phyloP scores from a whole-genome alignment of 768 basidiomycete genomes.

The Amanita rimosa region DNA sequence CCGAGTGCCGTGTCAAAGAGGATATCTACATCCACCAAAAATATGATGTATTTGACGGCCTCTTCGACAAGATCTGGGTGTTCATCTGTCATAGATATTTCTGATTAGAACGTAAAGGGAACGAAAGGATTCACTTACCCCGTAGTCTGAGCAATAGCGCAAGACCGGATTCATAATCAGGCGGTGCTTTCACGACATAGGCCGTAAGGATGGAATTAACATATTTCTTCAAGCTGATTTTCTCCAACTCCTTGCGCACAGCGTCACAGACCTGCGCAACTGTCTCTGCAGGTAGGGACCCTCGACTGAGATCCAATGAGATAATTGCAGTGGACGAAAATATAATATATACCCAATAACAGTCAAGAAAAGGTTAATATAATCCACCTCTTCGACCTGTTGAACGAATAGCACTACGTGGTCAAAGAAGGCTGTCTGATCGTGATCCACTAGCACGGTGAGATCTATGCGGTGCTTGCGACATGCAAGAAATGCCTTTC shows the following conservation, averaged over 20 bases:
- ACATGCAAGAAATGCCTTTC: slow-evolving; percentile 84
- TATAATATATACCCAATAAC: slow-evolving; percentile 53
- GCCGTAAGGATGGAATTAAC: slow-evolving; percentile 89
- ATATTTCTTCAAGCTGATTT: slow-evolving; percentile 62
- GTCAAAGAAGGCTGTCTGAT: slow-evolving; percentile 54
- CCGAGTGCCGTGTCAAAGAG: slow-evolving; percentile 93
- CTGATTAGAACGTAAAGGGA: neutral
- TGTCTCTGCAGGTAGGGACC: slow-evolving; percentile 42
- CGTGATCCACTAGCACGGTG: slow-evolving; percentile 77
- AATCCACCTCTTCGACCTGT: slow-evolving; percentile 83
- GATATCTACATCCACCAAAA: slow-evolving; percentile 85
- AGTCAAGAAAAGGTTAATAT: slow-evolving; percentile 87
- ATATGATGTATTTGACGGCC: slow-evolving; percentile 97
- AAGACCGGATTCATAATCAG: slow-evolving; percentile 83
- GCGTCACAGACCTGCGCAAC: slow-evolving; percentile 69
- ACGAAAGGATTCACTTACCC: slow-evolving; percentile 32
- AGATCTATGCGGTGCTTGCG: slow-evolving; percentile 91
- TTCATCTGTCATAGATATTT: slow-evolving; percentile 20
- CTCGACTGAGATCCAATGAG: slow-evolving; percentile 31
- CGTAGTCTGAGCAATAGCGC: slow-evolving; percentile 63
- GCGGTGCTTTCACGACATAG: slow-evolving; percentile 83
- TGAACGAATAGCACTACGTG: slow-evolving; percentile 61
- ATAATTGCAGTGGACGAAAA: slow-evolving; percentile 3
- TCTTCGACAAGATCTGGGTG: slow-evolving; percentile 81
- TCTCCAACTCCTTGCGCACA: slow-evolving; percentile 62